Evolutionary conservation across 2,329 filamentous ascomycete species (phyloP).

Genomic region (Huntiella abstrusa): DNA sequence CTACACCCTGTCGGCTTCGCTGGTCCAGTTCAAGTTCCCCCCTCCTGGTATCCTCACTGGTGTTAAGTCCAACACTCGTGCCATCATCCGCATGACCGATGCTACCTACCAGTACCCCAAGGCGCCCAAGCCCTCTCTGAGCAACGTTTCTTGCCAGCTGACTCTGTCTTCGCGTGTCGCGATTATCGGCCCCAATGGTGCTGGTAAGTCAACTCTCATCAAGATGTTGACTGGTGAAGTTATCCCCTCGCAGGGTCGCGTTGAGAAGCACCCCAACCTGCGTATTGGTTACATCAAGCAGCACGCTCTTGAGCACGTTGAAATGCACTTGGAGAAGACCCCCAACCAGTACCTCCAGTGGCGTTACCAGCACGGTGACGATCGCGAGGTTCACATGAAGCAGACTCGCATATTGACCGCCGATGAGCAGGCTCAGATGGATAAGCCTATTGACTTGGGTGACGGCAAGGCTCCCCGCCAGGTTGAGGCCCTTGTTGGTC

Average conservation of each 20-base stretch:
- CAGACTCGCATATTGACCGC: constrained; percentile 80
- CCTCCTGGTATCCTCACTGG: constrained; percentile 83
- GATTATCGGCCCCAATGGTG: constrained; percentile 93
- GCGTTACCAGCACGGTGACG: constrained; percentile 93
- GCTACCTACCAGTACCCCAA: constrained; percentile 90
- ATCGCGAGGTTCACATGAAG: constrained; percentile 94
- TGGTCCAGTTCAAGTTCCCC: constrained; percentile 95
- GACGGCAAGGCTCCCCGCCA: constrained; percentile 63
- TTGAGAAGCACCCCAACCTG: constrained; percentile 96
- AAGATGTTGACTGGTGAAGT: constrained; percentile 90
- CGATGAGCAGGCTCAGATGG: constrained; percentile 77
- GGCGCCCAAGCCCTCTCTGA: constrained; percentile 67
- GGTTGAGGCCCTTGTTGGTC: constrained; percentile 78
- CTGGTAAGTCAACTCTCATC: constrained; percentile 94
- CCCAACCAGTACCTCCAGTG: constrained; percentile 98
- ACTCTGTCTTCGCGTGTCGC: constrained; percentile 81
- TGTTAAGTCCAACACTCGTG: constrained; percentile 85
- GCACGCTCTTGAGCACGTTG: constrained; percentile 95
- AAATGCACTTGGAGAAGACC: constrained; percentile 98
- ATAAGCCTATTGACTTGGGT: constrained; percentile 66
- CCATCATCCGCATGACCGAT: constrained; percentile 88
- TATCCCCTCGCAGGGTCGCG: constrained; percentile 64
- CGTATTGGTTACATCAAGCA: constrained; percentile 99
- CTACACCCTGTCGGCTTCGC: constrained; percentile 79
- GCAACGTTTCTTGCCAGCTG: constrained; percentile 73